Evolutionary conservation across 768 basidiomycete species (phyloP).

Genomic region (Tylopilus subfusipes): DNA sequence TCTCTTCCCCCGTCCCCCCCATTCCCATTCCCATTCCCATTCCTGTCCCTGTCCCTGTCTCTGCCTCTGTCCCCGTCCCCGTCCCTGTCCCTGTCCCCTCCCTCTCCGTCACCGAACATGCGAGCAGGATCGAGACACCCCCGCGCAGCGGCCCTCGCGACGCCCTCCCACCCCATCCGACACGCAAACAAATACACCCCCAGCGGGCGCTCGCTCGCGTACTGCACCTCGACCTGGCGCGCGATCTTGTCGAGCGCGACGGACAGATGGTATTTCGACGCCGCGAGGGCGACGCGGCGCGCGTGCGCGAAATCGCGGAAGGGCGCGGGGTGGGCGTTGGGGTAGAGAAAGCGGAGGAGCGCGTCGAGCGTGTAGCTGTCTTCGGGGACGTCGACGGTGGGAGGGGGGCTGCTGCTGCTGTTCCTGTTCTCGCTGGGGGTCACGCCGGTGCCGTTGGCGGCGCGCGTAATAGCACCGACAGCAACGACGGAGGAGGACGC

Average conservation of each 20-base stretch:
- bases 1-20: not conserved
- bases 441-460: not conserved
- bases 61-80: too few relatives aligned
- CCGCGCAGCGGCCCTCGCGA: not conserved
- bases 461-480: too few relatives aligned
- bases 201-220: not conserved
- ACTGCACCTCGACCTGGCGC: not conserved
- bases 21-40: too few relatives aligned
- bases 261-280: slow-evolving; percentile 3
- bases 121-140: not conserved
- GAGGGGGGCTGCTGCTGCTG: not conserved
- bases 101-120: not conserved
- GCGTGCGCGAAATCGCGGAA: not conserved
- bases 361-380: slow-evolving; percentile 1
- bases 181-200: slow-evolving; percentile 3
- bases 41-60: too few relatives aligned
- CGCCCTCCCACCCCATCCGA: not conserved
- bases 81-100: not conserved
- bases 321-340: not conserved
- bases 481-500: not conserved
- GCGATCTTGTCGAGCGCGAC: slow-evolving; percentile 1
- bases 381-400: not conserved
- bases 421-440: too few relatives aligned
- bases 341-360: slow-evolving; percentile 8
- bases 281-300: not conserved